Evolutionary conservation across 176 grass and related monocot species (phyloP).

Genomic region (Avena sativa): DNA sequence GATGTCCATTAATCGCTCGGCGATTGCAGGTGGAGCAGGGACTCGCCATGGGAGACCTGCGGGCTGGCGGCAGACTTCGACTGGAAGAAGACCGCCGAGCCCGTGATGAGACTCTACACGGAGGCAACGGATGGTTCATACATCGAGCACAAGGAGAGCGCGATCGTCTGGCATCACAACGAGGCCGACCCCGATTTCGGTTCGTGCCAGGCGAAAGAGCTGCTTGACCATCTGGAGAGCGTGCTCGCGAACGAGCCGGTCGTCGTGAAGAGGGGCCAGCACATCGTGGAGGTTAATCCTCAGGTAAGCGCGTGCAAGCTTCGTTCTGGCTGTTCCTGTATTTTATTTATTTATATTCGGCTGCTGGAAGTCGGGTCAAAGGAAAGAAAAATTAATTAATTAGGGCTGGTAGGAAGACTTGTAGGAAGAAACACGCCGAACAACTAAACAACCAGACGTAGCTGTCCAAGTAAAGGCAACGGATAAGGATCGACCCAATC

Average conservation of each 20-base stretch:
- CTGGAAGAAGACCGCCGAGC: constrained; percentile 77
- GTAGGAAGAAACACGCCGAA: constrained; percentile 43
- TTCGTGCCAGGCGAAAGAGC: constrained; percentile 91
- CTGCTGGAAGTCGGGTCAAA: constrained; percentile 15
- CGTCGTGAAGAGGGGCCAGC: constrained; percentile 85
- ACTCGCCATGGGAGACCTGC: constrained; percentile 67
- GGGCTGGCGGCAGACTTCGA: constrained; percentile 54
- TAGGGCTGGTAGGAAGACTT: neutral
- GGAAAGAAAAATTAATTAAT: constrained; percentile 37
- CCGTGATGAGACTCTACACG: constrained; percentile 76
- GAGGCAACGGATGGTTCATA: constrained; percentile 78
- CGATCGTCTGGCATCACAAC: constrained; percentile 89
- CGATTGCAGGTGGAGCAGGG: constrained; percentile 71
- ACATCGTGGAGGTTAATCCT: constrained; percentile 91
- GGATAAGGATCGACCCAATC: constrained; percentile 63
- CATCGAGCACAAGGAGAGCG: constrained; percentile 83
- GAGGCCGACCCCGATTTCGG: constrained; percentile 94
- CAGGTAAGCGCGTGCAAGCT: constrained; percentile 66
- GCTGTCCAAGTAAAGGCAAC: constrained; percentile 54
- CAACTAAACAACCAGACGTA: constrained; percentile 35
- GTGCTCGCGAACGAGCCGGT: constrained; percentile 96
- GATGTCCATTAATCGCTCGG: too few relatives aligned
- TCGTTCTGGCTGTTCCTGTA: neutral
- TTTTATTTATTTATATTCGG: constrained; percentile 27
- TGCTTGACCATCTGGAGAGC: constrained; percentile 87